Conservation (phyloP, 116 monocot species). For the Posidonia oceanica region DNA sequence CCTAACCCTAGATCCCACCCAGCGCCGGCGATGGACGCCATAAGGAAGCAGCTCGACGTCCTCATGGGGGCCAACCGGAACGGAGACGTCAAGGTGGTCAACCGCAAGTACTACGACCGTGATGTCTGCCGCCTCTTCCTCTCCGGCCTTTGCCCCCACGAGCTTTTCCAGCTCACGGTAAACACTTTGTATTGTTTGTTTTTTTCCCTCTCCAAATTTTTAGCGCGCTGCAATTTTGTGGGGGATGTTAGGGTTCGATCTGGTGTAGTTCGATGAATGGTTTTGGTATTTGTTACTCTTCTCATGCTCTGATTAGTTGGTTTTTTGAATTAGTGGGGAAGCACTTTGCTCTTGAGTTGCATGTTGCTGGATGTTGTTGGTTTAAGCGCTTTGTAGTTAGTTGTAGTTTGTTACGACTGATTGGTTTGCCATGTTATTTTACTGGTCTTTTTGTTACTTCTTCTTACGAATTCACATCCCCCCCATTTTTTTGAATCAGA, state of each 20-base stretch:
- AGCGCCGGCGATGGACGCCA: conserved; percentile 34
- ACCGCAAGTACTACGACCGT: conserved; percentile 83
- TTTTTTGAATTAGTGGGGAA: background rate
- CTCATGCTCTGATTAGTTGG: background rate
- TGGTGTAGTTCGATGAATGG: no score
- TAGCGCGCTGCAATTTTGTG: background rate
- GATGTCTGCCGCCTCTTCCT: conserved; percentile 82
- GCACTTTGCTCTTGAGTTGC: background rate
- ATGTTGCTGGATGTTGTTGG: background rate
- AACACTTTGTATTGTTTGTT: background rate
- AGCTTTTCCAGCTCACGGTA: conserved; percentile 90
- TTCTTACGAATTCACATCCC: no score
- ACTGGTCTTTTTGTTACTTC: no score
- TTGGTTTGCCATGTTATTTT: background rate
- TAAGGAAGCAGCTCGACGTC: conserved; percentile 83
- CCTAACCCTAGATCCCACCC: conserved; percentile 2
- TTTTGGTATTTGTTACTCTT: no score
- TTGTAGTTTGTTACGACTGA: background rate
- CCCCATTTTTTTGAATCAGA: conserved; percentile 7
- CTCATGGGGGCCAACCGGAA: conserved; percentile 93
- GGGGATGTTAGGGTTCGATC: background rate
- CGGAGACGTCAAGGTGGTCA: conserved; percentile 70
- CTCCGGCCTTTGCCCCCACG: conserved; percentile 80
- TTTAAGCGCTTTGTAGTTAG: background rate
- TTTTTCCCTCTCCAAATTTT: background rate